phyloP scores from a whole-genome alignment of 805 yeast species.

The Starmerella tilneyi region DNA sequence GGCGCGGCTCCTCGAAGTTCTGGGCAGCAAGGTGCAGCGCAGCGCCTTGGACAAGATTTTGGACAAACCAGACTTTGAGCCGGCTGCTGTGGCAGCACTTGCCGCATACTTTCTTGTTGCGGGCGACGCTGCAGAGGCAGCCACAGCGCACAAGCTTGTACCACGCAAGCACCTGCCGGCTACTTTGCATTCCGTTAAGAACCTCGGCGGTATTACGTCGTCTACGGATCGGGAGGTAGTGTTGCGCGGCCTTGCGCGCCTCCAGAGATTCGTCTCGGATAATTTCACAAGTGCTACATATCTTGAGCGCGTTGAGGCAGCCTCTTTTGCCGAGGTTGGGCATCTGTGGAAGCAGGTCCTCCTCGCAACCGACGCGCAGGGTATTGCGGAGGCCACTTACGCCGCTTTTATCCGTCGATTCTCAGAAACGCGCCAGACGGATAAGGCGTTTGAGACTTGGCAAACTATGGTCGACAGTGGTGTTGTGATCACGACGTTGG shows the following conservation, averaged over 20 bases:
- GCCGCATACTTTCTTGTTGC: slow-evolving; percentile 27
- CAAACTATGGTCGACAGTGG: slow-evolving; percentile 35
- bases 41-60: slow-evolving; percentile 14
- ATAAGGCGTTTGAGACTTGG: slow-evolving; percentile 37
- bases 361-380: slow-evolving; percentile 20
- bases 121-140: slow-evolving; percentile 24
- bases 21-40: slow-evolving; percentile 15
- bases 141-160: slow-evolving; percentile 26
- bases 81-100: slow-evolving; percentile 30
- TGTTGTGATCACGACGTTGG: slow-evolving; percentile 33
- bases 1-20: slow-evolving; percentile 29
- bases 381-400: slow-evolving; percentile 25
- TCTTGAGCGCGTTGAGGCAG: slow-evolving; percentile 21
- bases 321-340: slow-evolving; percentile 25
- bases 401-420: slow-evolving; percentile 29
- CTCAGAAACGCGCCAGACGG: slow-evolving; percentile 26
- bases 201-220: slow-evolving; percentile 13
- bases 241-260: slow-evolving; percentile 20
- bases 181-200: slow-evolving; percentile 8
- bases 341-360: slow-evolving; percentile 26
- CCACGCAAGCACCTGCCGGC: slow-evolving; percentile 27
- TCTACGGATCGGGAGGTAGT: slow-evolving; percentile 13
- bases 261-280: slow-evolving; percentile 20
- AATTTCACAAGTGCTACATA: slow-evolving; percentile 20
- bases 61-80: slow-evolving; percentile 22